These are phyloP conservation scores for Cutaneotrichosporon cutaneum DNA, from an alignment of 1,284 basidiomycete species.

Conservation along the genomic window DNA sequence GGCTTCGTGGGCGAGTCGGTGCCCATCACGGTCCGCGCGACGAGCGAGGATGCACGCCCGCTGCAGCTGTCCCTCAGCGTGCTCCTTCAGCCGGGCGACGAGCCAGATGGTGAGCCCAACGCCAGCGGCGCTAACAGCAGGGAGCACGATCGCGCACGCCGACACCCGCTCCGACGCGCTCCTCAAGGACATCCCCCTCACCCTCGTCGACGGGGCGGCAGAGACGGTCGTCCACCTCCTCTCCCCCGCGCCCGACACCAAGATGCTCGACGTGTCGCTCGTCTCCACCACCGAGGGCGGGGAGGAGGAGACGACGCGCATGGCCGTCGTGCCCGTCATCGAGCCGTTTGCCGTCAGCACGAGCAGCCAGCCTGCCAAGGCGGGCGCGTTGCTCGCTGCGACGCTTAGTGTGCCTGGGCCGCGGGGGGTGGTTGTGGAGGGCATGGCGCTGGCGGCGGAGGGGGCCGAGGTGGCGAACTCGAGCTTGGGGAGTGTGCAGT, in stretches of 20 bases:
- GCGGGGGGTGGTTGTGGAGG: constrained; percentile 3
- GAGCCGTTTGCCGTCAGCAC: constrained; percentile 33
- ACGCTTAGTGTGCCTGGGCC: constrained; percentile 13
- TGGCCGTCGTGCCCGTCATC: constrained; percentile 35
- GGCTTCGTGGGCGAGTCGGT: constrained; percentile 76
- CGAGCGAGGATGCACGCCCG: constrained; percentile 64
- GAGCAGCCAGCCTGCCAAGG: constrained; percentile 10
- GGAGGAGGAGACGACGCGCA: constrained; percentile 31
- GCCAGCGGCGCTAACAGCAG: background rate
- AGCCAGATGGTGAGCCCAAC: constrained; percentile 63
- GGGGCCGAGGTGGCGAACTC: constrained; percentile 24
- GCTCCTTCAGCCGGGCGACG: constrained; percentile 74
- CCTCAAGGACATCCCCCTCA: constrained; percentile 33
- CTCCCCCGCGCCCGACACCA: constrained; percentile 21
- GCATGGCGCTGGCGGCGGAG: constrained; percentile 10
- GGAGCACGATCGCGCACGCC: constrained; percentile 22
- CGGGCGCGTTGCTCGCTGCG: constrained; percentile 7
- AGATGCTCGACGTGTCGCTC: constrained; percentile 36
- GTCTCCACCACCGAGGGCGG: constrained; percentile 11
- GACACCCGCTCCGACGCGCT: constrained; percentile 22
- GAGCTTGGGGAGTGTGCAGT: constrained; percentile 8
- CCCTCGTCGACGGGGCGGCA: constrained; percentile 19
- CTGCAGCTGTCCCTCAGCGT: constrained; percentile 69
- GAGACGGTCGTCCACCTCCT: constrained; percentile 25
- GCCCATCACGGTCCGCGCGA: constrained; percentile 61